A percentile compares a stretch with the other conserved stretches of the same genome.
Conservation (phyloP, 2,329 filamentous ascomycete species). For the Lachnellula cervina region DNA sequence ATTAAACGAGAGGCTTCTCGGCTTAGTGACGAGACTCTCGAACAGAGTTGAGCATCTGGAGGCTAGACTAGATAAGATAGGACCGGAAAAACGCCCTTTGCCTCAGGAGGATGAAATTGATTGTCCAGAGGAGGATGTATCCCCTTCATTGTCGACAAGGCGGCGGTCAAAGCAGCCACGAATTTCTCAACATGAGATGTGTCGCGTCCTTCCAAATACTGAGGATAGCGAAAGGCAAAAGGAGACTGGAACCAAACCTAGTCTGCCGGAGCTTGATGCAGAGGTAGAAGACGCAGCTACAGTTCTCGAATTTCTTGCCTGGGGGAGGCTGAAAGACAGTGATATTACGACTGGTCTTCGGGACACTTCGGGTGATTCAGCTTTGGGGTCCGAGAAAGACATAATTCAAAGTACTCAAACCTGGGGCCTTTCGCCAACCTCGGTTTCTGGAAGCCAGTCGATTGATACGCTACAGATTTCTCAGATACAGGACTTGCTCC, state of each 20-base stretch:
- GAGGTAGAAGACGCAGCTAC: slow-evolving; percentile 39
- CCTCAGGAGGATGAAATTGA: neutral
- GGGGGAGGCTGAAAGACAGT: slow-evolving; percentile 42
- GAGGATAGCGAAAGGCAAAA: neutral
- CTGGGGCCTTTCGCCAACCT: slow-evolving; percentile 13
- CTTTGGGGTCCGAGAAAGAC: slow-evolving; percentile 15
- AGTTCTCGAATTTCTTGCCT: slow-evolving; percentile 44
- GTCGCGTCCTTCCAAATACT: neutral
- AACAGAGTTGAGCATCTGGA: slow-evolving; percentile 16
- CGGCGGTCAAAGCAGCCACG: slow-evolving; percentile 16
- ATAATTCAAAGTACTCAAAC: slow-evolving; percentile 5
- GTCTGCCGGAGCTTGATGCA: slow-evolving; percentile 23
- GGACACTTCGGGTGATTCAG: slow-evolving; percentile 6
- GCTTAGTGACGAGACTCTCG: slow-evolving; percentile 16
- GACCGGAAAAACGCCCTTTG: slow-evolving; percentile 1
- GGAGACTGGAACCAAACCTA: slow-evolving; percentile 8
- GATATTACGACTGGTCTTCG: slow-evolving; percentile 20
- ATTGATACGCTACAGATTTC: slow-evolving; percentile 11
- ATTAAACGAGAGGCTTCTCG: slow-evolving; percentile 15
- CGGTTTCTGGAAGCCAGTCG: slow-evolving; percentile 6
- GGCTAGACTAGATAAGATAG: slow-evolving; percentile 10
- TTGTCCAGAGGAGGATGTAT: neutral
- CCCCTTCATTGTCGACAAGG: slow-evolving; percentile 2
- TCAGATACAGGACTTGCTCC: slow-evolving; percentile 18
- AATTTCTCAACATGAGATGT: neutral